Evolutionary conservation across 1,284 basidiomycete species (phyloP).

Genomic region (Apiotrichum gracile): DNA sequence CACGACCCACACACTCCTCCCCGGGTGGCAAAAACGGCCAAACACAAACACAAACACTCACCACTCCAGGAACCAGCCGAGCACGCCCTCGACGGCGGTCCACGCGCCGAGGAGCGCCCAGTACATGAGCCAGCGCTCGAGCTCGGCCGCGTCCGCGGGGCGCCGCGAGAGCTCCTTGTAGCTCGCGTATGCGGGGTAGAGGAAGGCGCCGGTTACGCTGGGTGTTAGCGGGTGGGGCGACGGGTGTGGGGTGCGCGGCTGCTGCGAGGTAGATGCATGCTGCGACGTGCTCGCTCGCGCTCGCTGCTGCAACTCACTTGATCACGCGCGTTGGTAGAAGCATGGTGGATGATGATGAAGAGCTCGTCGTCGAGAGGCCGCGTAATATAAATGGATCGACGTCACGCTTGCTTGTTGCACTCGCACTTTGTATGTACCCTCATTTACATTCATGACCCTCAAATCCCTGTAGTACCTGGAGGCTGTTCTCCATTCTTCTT

Average conservation of each 20-base stretch:
- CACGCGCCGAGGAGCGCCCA: constrained; percentile 59
- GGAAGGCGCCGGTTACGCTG: constrained; percentile 41
- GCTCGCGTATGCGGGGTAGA: constrained; percentile 48
- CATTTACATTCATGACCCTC: too few species aligned
- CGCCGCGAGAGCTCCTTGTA: constrained; percentile 54
- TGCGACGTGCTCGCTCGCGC: too few species aligned
- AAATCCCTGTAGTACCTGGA: too few species aligned
- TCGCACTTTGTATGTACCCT: too few species aligned
- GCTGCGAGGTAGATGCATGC: neutral
- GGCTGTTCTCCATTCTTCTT: too few species aligned
- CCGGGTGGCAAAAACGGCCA: too few species aligned
- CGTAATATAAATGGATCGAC: too few species aligned
- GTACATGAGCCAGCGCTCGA: constrained; percentile 46
- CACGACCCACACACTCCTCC: too few species aligned
- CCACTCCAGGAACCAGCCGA: constrained; percentile 67
- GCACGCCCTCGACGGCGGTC: constrained; percentile 61
- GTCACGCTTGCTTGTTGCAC: too few species aligned
- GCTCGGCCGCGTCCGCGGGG: constrained; percentile 55
- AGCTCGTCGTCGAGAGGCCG: too few species aligned
- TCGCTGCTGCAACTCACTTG: constrained; percentile 2
- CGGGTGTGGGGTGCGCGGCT: neutral
- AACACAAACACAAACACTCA: too few species aligned
- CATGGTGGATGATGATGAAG: too few species aligned
- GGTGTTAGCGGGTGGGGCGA: neutral
- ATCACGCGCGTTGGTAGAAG: constrained; percentile 10